Percentiles rank a stretch among this genome's conserved stretches.
Conservation (phyloP, 306 rosid species). For the Prunus mume region DNA sequence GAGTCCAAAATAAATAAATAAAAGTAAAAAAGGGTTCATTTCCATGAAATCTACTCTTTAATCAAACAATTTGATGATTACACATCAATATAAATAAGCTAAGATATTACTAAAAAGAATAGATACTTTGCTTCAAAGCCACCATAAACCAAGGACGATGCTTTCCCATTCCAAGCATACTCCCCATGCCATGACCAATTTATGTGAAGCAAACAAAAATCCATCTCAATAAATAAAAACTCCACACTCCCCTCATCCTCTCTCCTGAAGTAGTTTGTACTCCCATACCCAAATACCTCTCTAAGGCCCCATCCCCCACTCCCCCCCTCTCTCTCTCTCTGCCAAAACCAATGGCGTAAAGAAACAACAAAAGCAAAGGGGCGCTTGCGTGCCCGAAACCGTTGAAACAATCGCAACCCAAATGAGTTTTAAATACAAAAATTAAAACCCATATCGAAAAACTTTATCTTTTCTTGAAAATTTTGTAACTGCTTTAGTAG, state of each 20-base stretch:
- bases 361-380: slow-evolving; percentile 35
- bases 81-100: neutral
- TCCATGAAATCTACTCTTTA: neutral
- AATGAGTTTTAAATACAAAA: neutral
- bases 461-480: neutral
- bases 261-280: slow-evolving; percentile 42
- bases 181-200: slow-evolving; percentile 27
- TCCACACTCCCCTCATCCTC: slow-evolving; percentile 20
- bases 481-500: neutral
- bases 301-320: neutral
- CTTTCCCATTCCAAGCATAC: slow-evolving; percentile 31
- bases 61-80: neutral
- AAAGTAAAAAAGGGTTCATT: neutral
- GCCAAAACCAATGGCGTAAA: slow-evolving; percentile 51
- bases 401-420: slow-evolving; percentile 8
- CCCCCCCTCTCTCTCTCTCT: neutral
- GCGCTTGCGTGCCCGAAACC: slow-evolving; percentile 58
- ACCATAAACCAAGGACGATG: slow-evolving; percentile 14
- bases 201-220: neutral
- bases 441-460: slow-evolving; percentile 12
- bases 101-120: neutral
- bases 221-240: neutral
- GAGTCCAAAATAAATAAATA: neutral
- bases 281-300: slow-evolving; percentile 27
- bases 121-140: slow-evolving; percentile 67